Evolutionary conservation across 2,329 filamentous ascomycete species (phyloP).

Genomic region (Pyrenochaeta sp.): DNA sequence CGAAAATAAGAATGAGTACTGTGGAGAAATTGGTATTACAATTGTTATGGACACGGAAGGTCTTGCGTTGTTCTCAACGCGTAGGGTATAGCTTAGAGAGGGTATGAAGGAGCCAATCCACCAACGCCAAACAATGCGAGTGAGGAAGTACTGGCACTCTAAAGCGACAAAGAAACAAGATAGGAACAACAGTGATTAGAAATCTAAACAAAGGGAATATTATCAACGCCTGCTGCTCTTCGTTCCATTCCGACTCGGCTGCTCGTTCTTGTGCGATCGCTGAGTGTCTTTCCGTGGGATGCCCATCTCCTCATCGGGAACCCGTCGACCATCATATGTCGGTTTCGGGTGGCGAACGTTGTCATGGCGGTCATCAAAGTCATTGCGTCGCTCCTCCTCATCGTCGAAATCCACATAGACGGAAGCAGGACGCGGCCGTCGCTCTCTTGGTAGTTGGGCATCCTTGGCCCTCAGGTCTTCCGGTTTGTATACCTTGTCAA

Average conservation of each 20-base stretch:
- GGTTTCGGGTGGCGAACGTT: constrained; percentile 40
- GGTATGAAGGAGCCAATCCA: constrained; percentile 3
- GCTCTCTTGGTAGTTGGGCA: constrained; percentile 26
- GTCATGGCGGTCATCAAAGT: constrained; percentile 33
- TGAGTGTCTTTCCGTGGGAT: constrained; percentile 31
- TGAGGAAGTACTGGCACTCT: constrained; percentile 1
- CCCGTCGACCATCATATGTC: constrained; percentile 37
- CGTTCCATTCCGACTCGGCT: constrained; percentile 35
- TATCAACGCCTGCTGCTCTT: constrained; percentile 29
- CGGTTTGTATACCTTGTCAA: constrained; percentile 72
- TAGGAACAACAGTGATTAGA: constrained; percentile 3
- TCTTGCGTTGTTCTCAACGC: constrained; percentile 6
- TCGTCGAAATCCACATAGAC: constrained; percentile 57
- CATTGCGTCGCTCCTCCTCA: constrained; percentile 41
- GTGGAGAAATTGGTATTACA: constrained; percentile 13
- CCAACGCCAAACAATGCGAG: constrained; percentile 10
- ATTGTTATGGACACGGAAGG: constrained; percentile 7
- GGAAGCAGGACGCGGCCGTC: constrained; percentile 54
- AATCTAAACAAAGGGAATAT: constrained; percentile 9
- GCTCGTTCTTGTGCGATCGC: constrained; percentile 25
- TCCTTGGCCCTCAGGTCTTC: constrained; percentile 34
- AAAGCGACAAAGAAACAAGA: neutral
- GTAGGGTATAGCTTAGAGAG: constrained; percentile 18
- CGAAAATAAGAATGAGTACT: neutral
- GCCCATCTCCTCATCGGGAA: constrained; percentile 46